phyloP scores from a whole-genome alignment of 2,329 filamentous ascomycete species.

The Colletotrichum tamarilloi region DNA sequence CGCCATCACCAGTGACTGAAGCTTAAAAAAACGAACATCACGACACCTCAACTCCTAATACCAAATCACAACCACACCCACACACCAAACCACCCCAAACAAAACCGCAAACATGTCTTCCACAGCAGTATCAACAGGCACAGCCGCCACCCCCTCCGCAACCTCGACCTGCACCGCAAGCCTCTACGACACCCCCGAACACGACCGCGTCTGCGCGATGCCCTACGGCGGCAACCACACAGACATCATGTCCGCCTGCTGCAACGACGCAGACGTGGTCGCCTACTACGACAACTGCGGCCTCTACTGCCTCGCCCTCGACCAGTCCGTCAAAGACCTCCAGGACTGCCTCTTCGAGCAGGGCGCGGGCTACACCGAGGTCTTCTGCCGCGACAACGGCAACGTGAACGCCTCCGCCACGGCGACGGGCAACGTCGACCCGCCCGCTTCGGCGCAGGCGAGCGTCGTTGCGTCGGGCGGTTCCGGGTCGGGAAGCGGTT shows the following conservation, averaged over 20 bases:
- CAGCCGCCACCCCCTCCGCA: slow-evolving; percentile 6
- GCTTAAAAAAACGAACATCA: not conserved
- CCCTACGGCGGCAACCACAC: slow-evolving; percentile 52
- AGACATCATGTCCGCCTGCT: slow-evolving; percentile 57
- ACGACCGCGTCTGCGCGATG: slow-evolving; percentile 58
- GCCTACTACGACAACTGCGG: slow-evolving; percentile 60
- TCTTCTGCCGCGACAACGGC: slow-evolving; percentile 56
- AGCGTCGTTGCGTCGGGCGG: slow-evolving; percentile 43
- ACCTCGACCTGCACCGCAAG: slow-evolving; percentile 30
- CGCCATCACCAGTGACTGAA: not conserved
- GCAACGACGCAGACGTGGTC: slow-evolving; percentile 53
- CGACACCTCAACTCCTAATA: not conserved
- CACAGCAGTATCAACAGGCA: slow-evolving; percentile 4
- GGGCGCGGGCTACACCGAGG: slow-evolving; percentile 47
- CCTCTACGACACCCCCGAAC: slow-evolving; percentile 55
- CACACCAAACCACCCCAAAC: not conserved
- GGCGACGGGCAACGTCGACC: slow-evolving; percentile 42
- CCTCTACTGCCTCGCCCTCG: slow-evolving; percentile 57
- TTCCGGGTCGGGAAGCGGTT: too few relatives aligned
- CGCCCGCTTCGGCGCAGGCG: slow-evolving; percentile 45
- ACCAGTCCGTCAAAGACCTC: slow-evolving; percentile 44
- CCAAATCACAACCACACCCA: not conserved
- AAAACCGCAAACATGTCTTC: slow-evolving; percentile 11
- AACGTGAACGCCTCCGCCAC: slow-evolving; percentile 51
- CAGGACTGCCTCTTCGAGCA: slow-evolving; percentile 51